phyloP scores from a whole-genome alignment of 257 asterid species.

The Ligustrum vulgare region DNA sequence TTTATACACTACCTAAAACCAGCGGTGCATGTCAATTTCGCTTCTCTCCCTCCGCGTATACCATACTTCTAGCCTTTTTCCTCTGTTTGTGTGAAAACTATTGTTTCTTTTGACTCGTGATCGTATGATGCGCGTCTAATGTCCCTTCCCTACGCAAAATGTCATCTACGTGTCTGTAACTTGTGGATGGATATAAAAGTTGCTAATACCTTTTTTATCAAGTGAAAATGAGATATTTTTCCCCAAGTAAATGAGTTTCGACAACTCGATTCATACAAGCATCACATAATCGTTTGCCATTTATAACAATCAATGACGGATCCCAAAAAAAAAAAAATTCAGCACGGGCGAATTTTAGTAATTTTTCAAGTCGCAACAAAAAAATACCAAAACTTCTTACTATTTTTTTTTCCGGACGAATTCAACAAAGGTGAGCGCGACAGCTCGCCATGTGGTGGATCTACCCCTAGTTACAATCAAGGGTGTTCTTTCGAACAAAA shows the following conservation, averaged over 20 bases:
- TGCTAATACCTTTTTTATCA: neutral
- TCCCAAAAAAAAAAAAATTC: too few species aligned
- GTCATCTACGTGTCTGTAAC: neutral
- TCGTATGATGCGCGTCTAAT: neutral
- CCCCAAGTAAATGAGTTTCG: neutral
- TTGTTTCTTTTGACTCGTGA: neutral
- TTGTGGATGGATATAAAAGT: neutral
- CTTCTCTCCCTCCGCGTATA: neutral
- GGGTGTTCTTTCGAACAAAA: too few species aligned
- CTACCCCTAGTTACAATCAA: neutral
- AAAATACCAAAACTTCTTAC: too few species aligned
- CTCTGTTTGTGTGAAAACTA: neutral
- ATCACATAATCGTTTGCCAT: too few species aligned
- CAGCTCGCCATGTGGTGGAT: too few species aligned
- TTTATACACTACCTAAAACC: neutral
- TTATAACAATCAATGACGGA: neutral
- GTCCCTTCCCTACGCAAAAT: neutral
- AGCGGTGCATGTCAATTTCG: neutral
- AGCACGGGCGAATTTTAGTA: too few species aligned
- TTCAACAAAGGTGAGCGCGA: too few species aligned
- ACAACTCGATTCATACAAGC: neutral
- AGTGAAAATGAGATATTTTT: neutral
- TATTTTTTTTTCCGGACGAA: too few species aligned
- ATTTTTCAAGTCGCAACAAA: too few species aligned
- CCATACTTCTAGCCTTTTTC: too few species aligned